Base-by-base conservation (phyloP, 2,329 filamentous ascomycete species). In the Colletotrichum cereale region DNA sequence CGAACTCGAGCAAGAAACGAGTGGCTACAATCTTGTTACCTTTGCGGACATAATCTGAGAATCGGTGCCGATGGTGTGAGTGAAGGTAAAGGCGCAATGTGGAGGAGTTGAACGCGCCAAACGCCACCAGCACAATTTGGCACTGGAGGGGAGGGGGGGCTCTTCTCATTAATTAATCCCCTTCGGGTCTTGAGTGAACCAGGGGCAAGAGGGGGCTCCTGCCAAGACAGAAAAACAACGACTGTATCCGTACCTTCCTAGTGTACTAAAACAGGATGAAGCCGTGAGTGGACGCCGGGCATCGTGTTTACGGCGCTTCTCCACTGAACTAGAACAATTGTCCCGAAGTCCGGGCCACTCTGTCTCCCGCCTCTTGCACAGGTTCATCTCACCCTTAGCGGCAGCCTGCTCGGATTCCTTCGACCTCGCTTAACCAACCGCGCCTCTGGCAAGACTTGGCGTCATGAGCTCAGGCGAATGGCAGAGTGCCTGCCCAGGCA, bases 371-470 rank as follows among this genome's bases (percentile, higher is more conserved):
- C 11, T 11, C 31, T 24, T 56, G 31, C 31, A 36, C 31, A 24
- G 11, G 10, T 36, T 56, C 52, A 38, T 56, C 52, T 24, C 21
- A n/a, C 29, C 38, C 21, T 11, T 24, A 2, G 24, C 47, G 29
- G 14, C 8, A 44, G 52, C 34, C 52, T 38, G 34, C 34, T 53
- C 29, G 50, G 50, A 24, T 38, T 4, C n/a, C 50, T 34, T 57
- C 34, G 7, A 57, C n/a, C 34, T 57, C 53, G 53, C 53, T 56
- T 38, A 56, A 26, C 21, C 16, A 36, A 26, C 11, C 34, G 53
- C n/a, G 53, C 53, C 34, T 56, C 53, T 38, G 53, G 53, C 53
- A 38, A 56, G 53, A 38, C 53, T 56, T 56, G 53, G 53, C 24
- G 7, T 21, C 18, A 21, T 31, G 29, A 34, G 50, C 26, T 34